Percentiles rank a stretch among this genome's conserved stretches.
These are phyloP conservation scores for Neofusicoccum cordaticola DNA, from an alignment of 2,329 filamentous ascomycete species.

Conservation along the genomic window DNA sequence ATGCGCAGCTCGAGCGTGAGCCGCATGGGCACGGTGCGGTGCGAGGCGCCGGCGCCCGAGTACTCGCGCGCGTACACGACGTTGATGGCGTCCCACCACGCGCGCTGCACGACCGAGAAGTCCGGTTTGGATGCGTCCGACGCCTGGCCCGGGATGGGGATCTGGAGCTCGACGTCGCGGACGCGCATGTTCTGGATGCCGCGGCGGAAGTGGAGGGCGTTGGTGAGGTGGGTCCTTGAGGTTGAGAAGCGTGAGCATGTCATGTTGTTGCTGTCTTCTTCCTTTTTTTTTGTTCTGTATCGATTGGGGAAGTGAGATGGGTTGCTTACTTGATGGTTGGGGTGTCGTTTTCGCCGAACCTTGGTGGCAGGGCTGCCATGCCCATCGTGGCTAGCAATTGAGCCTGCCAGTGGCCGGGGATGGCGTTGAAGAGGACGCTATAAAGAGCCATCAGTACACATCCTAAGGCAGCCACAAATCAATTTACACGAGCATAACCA, in stretches of 20 bases:
- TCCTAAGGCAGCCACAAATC: background rate
- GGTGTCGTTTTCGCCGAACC: constrained; percentile 25
- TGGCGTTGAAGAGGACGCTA: constrained; percentile 29
- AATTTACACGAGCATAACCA: background rate
- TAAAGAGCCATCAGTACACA: background rate
- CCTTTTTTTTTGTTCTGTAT: background rate
- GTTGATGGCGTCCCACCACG: constrained; percentile 53
- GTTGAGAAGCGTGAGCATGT: too few relatives aligned
- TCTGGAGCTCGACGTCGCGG: constrained; percentile 46
- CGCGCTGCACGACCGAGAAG: constrained; percentile 43
- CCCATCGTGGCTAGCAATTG: constrained; percentile 34
- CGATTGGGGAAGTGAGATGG: background rate
- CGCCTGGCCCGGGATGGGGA: constrained; percentile 39
- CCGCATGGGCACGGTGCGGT: constrained; percentile 34
- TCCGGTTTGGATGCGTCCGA: constrained; percentile 38
- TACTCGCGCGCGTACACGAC: constrained; percentile 34
- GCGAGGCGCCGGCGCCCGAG: background rate
- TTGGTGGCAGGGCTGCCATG: constrained; percentile 27
- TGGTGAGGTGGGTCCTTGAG: constrained; percentile 37
- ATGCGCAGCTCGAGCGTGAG: constrained; percentile 25
- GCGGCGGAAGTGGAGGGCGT: constrained; percentile 50
- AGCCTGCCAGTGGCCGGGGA: constrained; percentile 37
- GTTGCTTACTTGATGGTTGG: constrained; percentile 29
- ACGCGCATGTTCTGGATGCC: constrained; percentile 48
- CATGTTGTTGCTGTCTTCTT: too few relatives aligned